Base-by-base conservation (phyloP, 1,284 basidiomycete species). In the Blastosporella zonata region DNA sequence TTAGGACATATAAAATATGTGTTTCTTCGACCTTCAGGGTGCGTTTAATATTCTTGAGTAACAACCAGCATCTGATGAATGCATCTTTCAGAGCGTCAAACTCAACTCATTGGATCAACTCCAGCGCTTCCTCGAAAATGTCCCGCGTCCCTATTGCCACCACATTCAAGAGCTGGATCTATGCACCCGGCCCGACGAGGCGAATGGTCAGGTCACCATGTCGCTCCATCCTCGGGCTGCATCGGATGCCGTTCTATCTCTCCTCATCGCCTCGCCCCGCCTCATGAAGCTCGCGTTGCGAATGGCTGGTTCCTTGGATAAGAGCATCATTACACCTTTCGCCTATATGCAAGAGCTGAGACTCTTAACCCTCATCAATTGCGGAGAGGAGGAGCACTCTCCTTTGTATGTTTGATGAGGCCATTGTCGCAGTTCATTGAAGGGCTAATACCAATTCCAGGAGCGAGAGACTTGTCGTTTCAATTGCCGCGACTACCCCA, bases 401-500 rank as follows among this genome's bases (percentile, higher is more conserved):
- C 84, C 83, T 18, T 63, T 88, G 85, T 87, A 66, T 64, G 83
- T 75, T 12, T 40, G 8, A 33, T 47, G 36, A 34, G 53, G 33
- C 31, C 49, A 23, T 36, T 53, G 36, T 33, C 50, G 35, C 34
- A 53, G 50, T 43, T 46, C 47, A 54, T 61, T 36, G 15, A 28
- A 53, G 40, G 47, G 47, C 31, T 50, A 15, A 47, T 42, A 5
- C 42, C 34, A 21, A 21, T 33, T 51, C 7, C 49, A 87, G 86
- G 65, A 88, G 84, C 62, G 85, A 88, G 61, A 73, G 84, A 34
- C 69, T 86, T 3, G 80, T 78, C 46, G 83, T 87, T n/a, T 76
- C 78, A 10, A 79, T 88, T 49, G 84, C 84, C 0, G 78, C 79
- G 5, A 78, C 80, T 2, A 63, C 82, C 2, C 78, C 79, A 8